Base-by-base conservation (phyloP, 805 yeast genomes). In the Saccharomyces eubayanus region DNA sequence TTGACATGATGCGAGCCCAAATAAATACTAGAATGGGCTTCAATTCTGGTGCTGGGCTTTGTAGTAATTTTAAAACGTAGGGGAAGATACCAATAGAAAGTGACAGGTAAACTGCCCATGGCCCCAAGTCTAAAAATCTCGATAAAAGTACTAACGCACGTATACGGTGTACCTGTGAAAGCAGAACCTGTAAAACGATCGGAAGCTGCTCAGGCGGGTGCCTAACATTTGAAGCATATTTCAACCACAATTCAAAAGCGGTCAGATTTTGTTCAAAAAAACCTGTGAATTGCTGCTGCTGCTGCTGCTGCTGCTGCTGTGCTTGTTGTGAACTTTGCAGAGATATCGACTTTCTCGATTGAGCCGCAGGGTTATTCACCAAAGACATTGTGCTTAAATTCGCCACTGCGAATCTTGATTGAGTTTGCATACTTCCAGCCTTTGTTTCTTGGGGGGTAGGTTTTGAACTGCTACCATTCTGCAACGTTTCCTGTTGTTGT, bases 1-100 rank as follows among this genome's bases (percentile, higher is more conserved):
- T 95, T 2, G 97, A 91, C 94, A 94, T 89, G 24, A 94, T 89
- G 59, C 98, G 77, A 0, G 98, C 96, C 99, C 99, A 94, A 52
- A 94, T 94, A 63, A 92, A 94, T 1, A 94, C 94, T 54, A 94
- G 72, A 2, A 92, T 96, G 0, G 98, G 98, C 63, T 90, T 90
- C 55, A 94, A 75, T 64, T 94, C 98, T 28, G 89, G 95, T 0
- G 98, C 97, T 0, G 98, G 98, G 55, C 95, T 85, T 66, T 92
- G 98, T 31, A 94, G 72, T 24, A 94, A 76, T 62, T 91, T 89
- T 52, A 92, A 74, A 31, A 94, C 96, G 65, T 94, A 94, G 0
- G 98, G 98, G 70, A 92, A 94, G 30, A 94, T 92, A 24, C 98
- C 98, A 59, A 94, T 91, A 6, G 96, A 88, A 31, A 94, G 73